Evolutionary conservation across 2,329 filamentous ascomycete species (phyloP).

Genomic region (Botrytis pseudocinerea): DNA sequence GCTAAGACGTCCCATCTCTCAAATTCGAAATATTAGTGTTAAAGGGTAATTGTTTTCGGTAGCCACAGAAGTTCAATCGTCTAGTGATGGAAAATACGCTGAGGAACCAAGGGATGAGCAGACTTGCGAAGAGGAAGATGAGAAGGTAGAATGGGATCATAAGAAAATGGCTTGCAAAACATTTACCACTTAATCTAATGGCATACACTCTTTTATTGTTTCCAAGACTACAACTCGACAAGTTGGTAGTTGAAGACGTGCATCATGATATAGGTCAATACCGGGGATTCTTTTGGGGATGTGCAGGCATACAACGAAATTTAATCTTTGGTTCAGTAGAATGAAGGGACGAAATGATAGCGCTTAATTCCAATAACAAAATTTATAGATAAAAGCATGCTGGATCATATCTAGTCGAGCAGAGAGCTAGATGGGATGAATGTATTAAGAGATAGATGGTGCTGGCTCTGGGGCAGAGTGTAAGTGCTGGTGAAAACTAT

Average conservation of each 20-base stretch:
- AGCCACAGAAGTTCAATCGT: neutral
- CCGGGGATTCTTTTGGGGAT: neutral
- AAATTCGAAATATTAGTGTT: neutral
- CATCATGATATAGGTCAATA: neutral
- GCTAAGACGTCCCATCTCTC: neutral
- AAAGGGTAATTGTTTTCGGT: neutral
- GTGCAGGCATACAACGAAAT: neutral
- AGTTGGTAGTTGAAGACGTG: neutral
- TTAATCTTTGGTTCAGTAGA: neutral
- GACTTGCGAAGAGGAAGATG: neutral
- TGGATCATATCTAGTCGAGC: neutral
- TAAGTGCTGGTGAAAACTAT: neutral
- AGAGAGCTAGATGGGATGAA: neutral
- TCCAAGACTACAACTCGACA: neutral
- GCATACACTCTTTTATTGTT: neutral
- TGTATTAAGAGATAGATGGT: neutral
- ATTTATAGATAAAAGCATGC: neutral
- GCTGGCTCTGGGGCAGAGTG: neutral
- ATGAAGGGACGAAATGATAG: conserved; percentile 5
- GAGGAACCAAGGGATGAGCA: no score
- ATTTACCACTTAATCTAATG: no score
- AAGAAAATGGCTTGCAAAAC: neutral
- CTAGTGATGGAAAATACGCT: no score
- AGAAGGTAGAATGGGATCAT: neutral
- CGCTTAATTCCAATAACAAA: neutral